These are phyloP conservation scores for Blastomyces silverae DNA, from an alignment of 2,329 filamentous ascomycete species.

Conservation along the genomic window DNA sequence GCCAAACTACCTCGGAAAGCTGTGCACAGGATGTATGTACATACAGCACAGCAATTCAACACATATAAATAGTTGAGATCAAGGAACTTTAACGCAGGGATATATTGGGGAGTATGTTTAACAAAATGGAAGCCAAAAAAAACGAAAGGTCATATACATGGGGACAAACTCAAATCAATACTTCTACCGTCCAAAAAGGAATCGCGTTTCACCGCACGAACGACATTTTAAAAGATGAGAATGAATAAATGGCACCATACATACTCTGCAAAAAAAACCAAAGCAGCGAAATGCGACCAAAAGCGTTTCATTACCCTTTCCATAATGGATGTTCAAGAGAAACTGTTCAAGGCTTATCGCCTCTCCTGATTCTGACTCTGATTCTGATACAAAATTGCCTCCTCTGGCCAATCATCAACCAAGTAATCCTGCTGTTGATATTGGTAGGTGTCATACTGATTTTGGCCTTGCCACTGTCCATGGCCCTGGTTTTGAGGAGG, in stretches of 20 bases:
- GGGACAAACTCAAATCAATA: background rate
- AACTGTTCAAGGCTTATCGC: slow-evolving; percentile 1
- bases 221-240: background rate
- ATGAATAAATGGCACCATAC: background rate
- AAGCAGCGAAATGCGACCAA: background rate
- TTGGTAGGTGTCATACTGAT: slow-evolving; percentile 13
- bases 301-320: background rate
- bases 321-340: background rate
- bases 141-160: background rate
- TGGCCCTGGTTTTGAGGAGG: background rate
- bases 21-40: slow-evolving; percentile 1
- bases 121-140: background rate
- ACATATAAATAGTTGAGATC: background rate
- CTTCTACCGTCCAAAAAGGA: background rate
- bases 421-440: slow-evolving; percentile 23
- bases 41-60: background rate
- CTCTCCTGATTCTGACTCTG: background rate
- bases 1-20: background rate
- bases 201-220: background rate
- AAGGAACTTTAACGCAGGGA: background rate
- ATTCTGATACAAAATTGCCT: slow-evolving; percentile 38
- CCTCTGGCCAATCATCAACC: slow-evolving; percentile 37
- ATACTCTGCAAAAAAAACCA: background rate
- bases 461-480: background rate
- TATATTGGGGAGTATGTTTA: background rate